These are phyloP conservation scores for Phellopilus nigrolimitatus DNA, from an alignment of 1,284 basidiomycete species.

Conservation along the genomic window DNA sequence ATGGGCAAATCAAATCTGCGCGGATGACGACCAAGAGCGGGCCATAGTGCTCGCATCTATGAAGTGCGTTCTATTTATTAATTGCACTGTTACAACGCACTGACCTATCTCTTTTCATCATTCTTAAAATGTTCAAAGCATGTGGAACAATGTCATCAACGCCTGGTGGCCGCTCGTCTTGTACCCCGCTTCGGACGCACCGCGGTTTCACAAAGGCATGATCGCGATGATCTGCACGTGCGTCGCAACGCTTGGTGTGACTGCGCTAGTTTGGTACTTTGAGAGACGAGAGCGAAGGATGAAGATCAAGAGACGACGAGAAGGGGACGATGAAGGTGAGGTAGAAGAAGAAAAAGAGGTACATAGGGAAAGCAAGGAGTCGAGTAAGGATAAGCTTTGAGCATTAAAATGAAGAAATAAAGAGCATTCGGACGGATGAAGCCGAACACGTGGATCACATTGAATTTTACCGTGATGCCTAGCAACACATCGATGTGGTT, in stretches of 20 bases:
- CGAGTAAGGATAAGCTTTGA: not conserved
- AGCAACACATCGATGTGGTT: too few relatives aligned
- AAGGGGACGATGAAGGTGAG: not conserved
- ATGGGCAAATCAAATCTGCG: conserved; percentile 71
- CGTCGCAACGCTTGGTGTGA: conserved; percentile 49
- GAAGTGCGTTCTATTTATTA: conserved; percentile 43
- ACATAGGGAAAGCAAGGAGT: not conserved
- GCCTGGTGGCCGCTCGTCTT: conserved; percentile 69
- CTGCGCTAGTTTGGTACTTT: conserved; percentile 52
- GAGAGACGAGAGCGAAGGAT: conserved; percentile 41
- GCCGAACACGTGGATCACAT: too few relatives aligned
- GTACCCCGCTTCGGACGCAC: conserved; percentile 63
- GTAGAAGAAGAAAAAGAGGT: not conserved
- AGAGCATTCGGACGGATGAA: too few relatives aligned
- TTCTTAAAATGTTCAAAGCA: conserved; percentile 33
- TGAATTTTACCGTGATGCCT: too few relatives aligned
- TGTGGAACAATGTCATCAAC: conserved; percentile 69
- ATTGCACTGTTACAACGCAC: not conserved
- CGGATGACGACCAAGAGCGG: conserved; percentile 62
- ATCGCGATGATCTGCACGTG: conserved; percentile 60
- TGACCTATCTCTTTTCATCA: too few relatives aligned
- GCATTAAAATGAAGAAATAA: too few relatives aligned
- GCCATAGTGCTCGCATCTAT: conserved; percentile 65
- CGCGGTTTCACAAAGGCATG: conserved; percentile 58
- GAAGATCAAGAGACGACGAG: not conserved